Base-by-base conservation (phyloP, 2,329 filamentous ascomycete species). In the Fusarium decemcellulare region DNA sequence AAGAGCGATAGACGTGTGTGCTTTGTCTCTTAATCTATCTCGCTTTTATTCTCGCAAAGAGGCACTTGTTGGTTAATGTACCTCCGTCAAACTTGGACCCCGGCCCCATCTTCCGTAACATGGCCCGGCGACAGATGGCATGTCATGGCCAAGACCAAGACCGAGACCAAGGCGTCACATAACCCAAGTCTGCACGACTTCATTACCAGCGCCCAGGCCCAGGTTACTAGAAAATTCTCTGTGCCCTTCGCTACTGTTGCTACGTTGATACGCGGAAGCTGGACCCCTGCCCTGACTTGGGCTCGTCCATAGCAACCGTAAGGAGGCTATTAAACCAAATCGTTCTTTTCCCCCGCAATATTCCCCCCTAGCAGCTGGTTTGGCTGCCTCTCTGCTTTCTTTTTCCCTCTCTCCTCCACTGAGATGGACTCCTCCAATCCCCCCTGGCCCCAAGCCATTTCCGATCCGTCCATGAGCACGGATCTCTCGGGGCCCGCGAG, bases 401-500 rank as follows among this genome's bases (percentile, higher is more conserved):
- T 8, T 48, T 36, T n/a, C 40, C 27, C n/a, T 32, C 53, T 43
- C 55, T 32, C 40, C 58, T 37, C 16, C 36, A 48, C 14, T 30
- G 23, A 47, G 23, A 23, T 23, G 23, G 23, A 23, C 23, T 23
- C 23, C 23, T 23, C 23, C 23, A 23, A 23, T 23, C 23, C 23
- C 60, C 67, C 67, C 68, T 63, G 64, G 68, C 54, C 30, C 32
- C 59, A 59, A 61, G 54, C 61, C 40, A 51, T 55, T 50, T 42
- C 58, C 55, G 36, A 65, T 57, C 60, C 40, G 44, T 36, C 47
- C 46, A 37, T 27, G 30, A 50, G 59, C 65, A 71, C 72, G 70
- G 68, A 60, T 72, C 61, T 55, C 59, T 74, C 72, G 72, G 72
- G 60, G 70, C 63, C 61, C 30, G 61, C 67, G 57, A 73, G 61